Evolutionary conservation across 495 filamentous ascomycete species (phyloP).

Genomic region (Alectoria sarmentosa): DNA sequence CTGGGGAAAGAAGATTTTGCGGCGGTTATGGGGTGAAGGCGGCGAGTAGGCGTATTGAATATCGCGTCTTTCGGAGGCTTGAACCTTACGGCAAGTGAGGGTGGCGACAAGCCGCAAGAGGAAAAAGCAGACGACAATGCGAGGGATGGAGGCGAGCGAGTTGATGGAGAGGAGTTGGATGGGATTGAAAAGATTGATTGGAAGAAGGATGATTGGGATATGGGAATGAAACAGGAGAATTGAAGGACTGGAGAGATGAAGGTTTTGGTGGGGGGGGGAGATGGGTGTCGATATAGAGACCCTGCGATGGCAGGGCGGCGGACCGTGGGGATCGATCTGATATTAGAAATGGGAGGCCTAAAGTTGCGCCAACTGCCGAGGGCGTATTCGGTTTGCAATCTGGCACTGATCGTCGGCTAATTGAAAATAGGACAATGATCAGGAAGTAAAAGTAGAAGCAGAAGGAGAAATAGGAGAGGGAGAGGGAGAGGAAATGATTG

Average conservation of each 20-base stretch:
- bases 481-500: neutral
- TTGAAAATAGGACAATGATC: conserved; percentile 1
- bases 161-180: neutral
- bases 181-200: neutral
- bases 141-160: conserved; percentile 7
- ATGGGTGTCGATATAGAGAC: conserved; percentile 11
- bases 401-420: conserved; percentile 11
- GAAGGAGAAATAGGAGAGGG: neutral
- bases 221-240: neutral
- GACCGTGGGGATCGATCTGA: conserved; percentile 19
- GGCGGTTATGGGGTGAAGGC: conserved; percentile 1
- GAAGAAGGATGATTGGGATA: neutral
- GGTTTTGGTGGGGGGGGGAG: neutral
- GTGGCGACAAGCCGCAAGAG: conserved; percentile 11
- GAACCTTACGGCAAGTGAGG: neutral
- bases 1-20: conserved; percentile 4
- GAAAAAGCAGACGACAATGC: neutral
- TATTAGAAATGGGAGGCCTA: conserved; percentile 1
- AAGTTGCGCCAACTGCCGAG: neutral
- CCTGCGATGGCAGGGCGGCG: conserved; percentile 19
- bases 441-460: neutral
- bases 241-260: neutral
- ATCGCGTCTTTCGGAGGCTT: conserved; percentile 4
- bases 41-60: conserved; percentile 1
- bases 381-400: too few species aligned